phyloP scores from a whole-genome alignment of 441 rosid species.

The Populus tomentosa region DNA sequence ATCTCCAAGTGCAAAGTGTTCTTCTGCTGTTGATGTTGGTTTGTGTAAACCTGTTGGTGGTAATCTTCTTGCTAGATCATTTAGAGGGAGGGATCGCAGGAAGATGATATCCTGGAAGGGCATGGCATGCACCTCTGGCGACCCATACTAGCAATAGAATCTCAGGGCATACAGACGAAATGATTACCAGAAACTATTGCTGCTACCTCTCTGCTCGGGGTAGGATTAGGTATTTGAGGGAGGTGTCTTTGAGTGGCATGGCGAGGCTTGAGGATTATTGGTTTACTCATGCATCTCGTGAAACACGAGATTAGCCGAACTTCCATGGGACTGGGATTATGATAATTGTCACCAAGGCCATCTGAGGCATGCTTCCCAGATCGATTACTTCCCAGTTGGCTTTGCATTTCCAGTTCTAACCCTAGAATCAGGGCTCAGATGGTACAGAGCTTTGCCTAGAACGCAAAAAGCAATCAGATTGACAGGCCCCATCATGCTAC shows the following conservation, averaged over 20 bases:
- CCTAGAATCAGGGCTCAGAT: no score
- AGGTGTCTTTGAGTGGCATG: background rate
- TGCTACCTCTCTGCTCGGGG: background rate
- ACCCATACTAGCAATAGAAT: constrained; percentile 35
- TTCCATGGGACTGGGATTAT: background rate
- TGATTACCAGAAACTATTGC: background rate
- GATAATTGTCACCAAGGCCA: no score
- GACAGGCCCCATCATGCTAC: no score
- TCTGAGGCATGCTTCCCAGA: no score
- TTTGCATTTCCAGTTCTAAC: no score
- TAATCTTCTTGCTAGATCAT: constrained; percentile 68
- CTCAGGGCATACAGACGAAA: background rate
- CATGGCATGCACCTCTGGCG: constrained; percentile 45
- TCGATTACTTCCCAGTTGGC: no score
- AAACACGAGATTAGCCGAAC: background rate
- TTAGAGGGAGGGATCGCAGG: constrained; percentile 84
- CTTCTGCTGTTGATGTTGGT: constrained; percentile 69
- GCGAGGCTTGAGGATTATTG: background rate
- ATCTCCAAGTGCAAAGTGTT: constrained; percentile 40
- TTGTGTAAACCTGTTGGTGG: constrained; percentile 75
- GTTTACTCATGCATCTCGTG: background rate
- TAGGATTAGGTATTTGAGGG: background rate
- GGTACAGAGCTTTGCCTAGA: no score
- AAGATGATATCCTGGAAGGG: constrained; percentile 92
- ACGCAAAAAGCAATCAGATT: no score